phyloP scores from a whole-genome alignment of 2,329 filamentous ascomycete genomes.

The Gaeumannomyces sp. region DNA sequence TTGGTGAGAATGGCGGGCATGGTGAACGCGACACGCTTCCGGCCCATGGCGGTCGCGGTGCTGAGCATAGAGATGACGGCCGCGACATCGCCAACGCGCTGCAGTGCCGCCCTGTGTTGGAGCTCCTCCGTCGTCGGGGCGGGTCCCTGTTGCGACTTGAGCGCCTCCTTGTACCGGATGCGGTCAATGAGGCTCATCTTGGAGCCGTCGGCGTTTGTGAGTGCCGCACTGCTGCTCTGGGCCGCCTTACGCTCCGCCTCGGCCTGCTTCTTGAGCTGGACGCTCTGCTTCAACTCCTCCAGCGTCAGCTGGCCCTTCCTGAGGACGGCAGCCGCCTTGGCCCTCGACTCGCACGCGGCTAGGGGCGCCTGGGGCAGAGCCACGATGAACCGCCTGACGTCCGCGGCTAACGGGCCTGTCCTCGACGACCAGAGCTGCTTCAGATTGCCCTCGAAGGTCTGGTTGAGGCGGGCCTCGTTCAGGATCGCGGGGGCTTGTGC shows the following conservation, averaged over 20 bases:
- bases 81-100: constrained; percentile 62
- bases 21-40: constrained; percentile 57
- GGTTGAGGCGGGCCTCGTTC: constrained; percentile 30
- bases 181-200: constrained; percentile 69
- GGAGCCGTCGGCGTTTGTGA: constrained; percentile 36
- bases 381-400: constrained; percentile 43
- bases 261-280: constrained; percentile 46
- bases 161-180: constrained; percentile 63
- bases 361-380: constrained; percentile 51
- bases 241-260: constrained; percentile 28
- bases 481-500: constrained; percentile 33
- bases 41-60: constrained; percentile 42
- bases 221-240: constrained; percentile 19
- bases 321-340: constrained; percentile 50
- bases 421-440: constrained; percentile 35
- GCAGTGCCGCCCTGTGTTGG: constrained; percentile 56
- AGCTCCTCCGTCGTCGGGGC: constrained; percentile 46
- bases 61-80: constrained; percentile 62
- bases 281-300: constrained; percentile 59
- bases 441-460: constrained; percentile 45
- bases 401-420: constrained; percentile 20
- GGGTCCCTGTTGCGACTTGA: constrained; percentile 37
- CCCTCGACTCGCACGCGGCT: constrained; percentile 42
- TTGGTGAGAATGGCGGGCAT: constrained; percentile 58
- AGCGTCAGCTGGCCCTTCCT: constrained; percentile 63